Evolutionary conservation across 139 green algal genomes (phyloP).

Genomic region (Chlamydomonas incerta): DNA sequence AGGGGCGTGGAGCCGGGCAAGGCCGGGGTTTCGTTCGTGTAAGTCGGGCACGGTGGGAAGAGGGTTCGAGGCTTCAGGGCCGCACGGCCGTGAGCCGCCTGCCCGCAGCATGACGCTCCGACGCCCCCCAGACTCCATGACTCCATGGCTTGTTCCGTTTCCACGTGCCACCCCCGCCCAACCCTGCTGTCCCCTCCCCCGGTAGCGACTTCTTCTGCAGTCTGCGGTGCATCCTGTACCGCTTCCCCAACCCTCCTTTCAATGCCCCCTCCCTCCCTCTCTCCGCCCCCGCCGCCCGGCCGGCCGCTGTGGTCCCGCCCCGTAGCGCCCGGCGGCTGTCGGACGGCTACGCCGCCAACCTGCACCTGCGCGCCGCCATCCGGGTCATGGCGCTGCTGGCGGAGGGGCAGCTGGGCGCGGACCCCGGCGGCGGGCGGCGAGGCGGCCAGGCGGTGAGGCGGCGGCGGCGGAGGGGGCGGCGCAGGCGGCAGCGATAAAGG

Average conservation of each 20-base stretch:
- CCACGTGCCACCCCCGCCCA: too few species aligned
- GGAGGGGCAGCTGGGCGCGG: constrained; percentile 63
- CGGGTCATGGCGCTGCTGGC: constrained; percentile 80
- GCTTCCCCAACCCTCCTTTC: too few species aligned
- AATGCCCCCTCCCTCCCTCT: neutral
- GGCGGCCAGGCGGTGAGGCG: constrained; percentile 35
- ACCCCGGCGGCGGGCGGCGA: constrained; percentile 20
- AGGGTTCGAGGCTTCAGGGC: too few species aligned
- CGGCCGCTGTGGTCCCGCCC: neutral
- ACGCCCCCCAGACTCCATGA: too few species aligned
- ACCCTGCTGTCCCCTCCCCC: too few species aligned
- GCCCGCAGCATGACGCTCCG: too few species aligned
- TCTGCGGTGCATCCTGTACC: too few species aligned
- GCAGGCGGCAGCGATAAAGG: too few species aligned
- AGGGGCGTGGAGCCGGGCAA: constrained; percentile 49
- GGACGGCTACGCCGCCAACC: constrained; percentile 74
- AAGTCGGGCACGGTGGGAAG: neutral
- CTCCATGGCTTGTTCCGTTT: too few species aligned
- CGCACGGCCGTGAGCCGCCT: too few species aligned
- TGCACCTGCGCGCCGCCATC: constrained; percentile 82
- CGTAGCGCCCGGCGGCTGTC: constrained; percentile 28
- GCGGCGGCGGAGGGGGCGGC: neutral
- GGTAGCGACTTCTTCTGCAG: neutral
- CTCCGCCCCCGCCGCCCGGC: neutral
- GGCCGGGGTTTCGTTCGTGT: constrained; percentile 70